Base-by-base conservation (phyloP, 495 filamentous ascomycete species). In the Podospora fimiseda region DNA sequence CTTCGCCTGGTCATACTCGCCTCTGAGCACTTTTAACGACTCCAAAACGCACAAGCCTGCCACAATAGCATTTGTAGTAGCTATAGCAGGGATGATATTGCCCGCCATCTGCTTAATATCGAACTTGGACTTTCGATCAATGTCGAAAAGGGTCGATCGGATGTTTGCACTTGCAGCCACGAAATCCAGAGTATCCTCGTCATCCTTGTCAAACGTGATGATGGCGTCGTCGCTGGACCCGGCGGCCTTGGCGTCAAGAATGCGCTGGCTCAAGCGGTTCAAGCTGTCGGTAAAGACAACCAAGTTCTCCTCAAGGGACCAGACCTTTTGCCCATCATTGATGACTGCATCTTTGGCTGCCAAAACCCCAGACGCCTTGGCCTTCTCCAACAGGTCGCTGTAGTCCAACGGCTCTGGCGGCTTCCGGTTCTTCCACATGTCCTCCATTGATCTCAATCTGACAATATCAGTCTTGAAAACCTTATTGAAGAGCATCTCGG, bases 71-170 rank as follows among this genome's bases (percentile, higher is more conserved):
- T 99, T 99, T 0, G 93, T 96, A 0, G 93, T 99, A 1, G 93
- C 93, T 66, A 99, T 99, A 2, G 93, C 94, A 0, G 93, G 93
- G 51, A 99, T 97, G 61, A 99, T 99, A 60, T 97, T 97, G 47
- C 93, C 93, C 20, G 93, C 93, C 90, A 97, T 99, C 70, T 97
- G 89, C 66, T 99, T 99, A 59, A 92, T 91, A 63, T 96, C 90
- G 55, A 96, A 99, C 49, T 95, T 90, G 5, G 90, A 95, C 61
- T 87, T 89, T 7, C 74, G 68, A 55, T 93, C 88, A 46, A 99
- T 94, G 43, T 82, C 86, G 61, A 97, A 99, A 9, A 93, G 71
- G 15, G 79, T 75, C 3, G 90, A 92, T 30, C 93, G 80, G 33
- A 99, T 73, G 57, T 97, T 97, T 3, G 92, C 90, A 55, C 84